phyloP scores from a whole-genome alignment of 768 basidiomycete species.

The Paxillus involutus region DNA sequence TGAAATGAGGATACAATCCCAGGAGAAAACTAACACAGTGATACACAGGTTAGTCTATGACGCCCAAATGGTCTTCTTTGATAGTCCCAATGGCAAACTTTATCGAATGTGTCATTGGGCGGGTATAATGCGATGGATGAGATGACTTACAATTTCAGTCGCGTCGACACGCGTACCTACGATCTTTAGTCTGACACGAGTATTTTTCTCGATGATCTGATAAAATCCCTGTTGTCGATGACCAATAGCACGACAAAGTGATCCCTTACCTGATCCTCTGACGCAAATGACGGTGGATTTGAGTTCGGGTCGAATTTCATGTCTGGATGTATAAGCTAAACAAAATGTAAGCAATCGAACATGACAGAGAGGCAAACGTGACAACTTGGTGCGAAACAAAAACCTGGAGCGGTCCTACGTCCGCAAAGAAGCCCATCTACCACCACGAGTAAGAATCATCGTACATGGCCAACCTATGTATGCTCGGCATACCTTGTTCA shows the following conservation, averaged over 20 bases:
- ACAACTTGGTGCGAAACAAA: slow-evolving; percentile 94
- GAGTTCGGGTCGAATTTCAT: slow-evolving; percentile 95
- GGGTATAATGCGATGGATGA: not conserved
- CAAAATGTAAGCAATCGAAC: slow-evolving; percentile 4
- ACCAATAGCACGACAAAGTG: not conserved
- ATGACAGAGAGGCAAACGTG: slow-evolving; percentile 20
- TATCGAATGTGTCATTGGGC: not conserved
- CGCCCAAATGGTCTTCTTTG: slow-evolving; percentile 96
- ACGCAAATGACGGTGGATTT: slow-evolving; percentile 95
- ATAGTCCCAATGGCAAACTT: slow-evolving; percentile 98
- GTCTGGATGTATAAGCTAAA: slow-evolving; percentile 91
- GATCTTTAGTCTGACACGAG: slow-evolving; percentile 89
- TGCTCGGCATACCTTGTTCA: slow-evolving; percentile 74
- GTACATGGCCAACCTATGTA: not conserved
- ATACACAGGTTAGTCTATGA: slow-evolving; percentile 60
- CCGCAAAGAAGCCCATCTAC: slow-evolving; percentile 98
- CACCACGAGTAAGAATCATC: not conserved
- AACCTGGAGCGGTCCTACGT: slow-evolving; percentile 90
- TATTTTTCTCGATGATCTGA: slow-evolving; percentile 92
- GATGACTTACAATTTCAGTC: slow-evolving; percentile 83
- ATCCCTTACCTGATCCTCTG: slow-evolving; percentile 74
- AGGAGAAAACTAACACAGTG: not conserved
- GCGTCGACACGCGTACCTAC: slow-evolving; percentile 99
- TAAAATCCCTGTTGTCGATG: not conserved
- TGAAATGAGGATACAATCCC: slow-evolving; percentile 1